Percentiles rank a stretch among this genome's conserved stretches.
These are phyloP conservation scores for Sugiyamaella smithiae DNA, from an alignment of 805 yeast species.

Conservation along the genomic window DNA sequence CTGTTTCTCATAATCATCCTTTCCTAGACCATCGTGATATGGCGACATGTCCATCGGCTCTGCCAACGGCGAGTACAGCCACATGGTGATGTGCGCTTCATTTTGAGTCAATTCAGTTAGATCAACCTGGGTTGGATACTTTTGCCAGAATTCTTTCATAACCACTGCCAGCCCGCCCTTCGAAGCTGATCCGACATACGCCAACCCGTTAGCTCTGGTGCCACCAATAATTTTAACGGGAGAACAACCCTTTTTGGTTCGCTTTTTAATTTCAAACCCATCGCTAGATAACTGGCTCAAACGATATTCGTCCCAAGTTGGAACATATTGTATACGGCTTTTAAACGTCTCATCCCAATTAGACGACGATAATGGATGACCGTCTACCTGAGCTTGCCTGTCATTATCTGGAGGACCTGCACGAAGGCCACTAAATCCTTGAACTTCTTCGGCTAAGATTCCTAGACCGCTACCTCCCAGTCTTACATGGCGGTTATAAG, in stretches of 20 bases:
- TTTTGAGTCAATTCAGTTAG: neutral
- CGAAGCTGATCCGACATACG: slow-evolving; percentile 8
- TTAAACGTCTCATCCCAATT: neutral
- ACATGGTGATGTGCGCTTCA: slow-evolving; percentile 4
- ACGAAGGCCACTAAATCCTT: slow-evolving; percentile 8
- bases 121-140: slow-evolving; percentile 14
- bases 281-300: slow-evolving; percentile 11
- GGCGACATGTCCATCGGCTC: slow-evolving; percentile 13
- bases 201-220: slow-evolving; percentile 10
- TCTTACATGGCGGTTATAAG: slow-evolving; percentile 9
- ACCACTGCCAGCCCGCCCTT: slow-evolving; percentile 12
- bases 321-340: slow-evolving; percentile 3
- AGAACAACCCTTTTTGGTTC: slow-evolving; percentile 9
- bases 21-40: slow-evolving; percentile 12
- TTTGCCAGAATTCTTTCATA: slow-evolving; percentile 12
- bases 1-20: slow-evolving; percentile 8
- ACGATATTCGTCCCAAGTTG: slow-evolving; percentile 2
- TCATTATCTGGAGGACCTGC: neutral
- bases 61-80: slow-evolving; percentile 12
- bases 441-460: slow-evolving; percentile 8
- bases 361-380: neutral
- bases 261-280: slow-evolving; percentile 11
- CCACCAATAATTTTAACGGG: slow-evolving; percentile 12
- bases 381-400: slow-evolving; percentile 1
- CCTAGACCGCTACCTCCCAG: slow-evolving; percentile 9